Evolutionary conservation across 2,329 filamentous ascomycete species (phyloP), one percentile per base, ranked within the genome.

Genomic region (Ceratocystis colombiana): DNA sequence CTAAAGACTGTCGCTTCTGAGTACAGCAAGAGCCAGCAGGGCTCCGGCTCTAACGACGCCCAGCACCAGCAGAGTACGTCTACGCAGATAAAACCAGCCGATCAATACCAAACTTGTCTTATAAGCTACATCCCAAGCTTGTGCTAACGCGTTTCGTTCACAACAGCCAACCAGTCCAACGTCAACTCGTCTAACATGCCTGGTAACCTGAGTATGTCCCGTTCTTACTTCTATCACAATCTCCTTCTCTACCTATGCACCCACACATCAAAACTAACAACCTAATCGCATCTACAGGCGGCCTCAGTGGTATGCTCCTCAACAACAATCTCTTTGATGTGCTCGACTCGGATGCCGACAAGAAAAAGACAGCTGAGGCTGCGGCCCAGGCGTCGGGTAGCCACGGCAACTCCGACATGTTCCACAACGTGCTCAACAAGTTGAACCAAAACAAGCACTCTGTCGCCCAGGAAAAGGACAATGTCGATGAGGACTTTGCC

Each of bases 401-500:
- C 44, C 79, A 77, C 28, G 80, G 79, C 62, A 76, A 77, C 71
- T 72, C 72, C 71, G 76, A 77, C 71, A 73, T 84, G 67, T 84
- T 84, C 72, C 77, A 77, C 67, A 74, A 69, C 70, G 74, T 84
- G 67, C 73, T 83, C 41, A 75, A 77, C 64, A 72, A 76, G 53
- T 74, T 84, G 61, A 74, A 75, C 20, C 75, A 81, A 74, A 81
- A 80, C 73, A 81, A 82, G 76, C 71, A 74, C 67, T 73, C 76
- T 66, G 72, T 83, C 28, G 75, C 76, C n/a, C 71, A 77, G 45
- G 77, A 81, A 66, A 75, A 77, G 33, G 65, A 79, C 10, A 79
- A 83, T 64, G 71, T 77, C 55, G 76, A 78, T 41, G 81, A 84
- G 71, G 75, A 81, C 22, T 78, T 89, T 68, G 87, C 88, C 20